Percentiles rank a stretch among this genome's conserved stretches.
phyloP scores from a whole-genome alignment of 129 eudicot species.

The Lonicera japonica region DNA sequence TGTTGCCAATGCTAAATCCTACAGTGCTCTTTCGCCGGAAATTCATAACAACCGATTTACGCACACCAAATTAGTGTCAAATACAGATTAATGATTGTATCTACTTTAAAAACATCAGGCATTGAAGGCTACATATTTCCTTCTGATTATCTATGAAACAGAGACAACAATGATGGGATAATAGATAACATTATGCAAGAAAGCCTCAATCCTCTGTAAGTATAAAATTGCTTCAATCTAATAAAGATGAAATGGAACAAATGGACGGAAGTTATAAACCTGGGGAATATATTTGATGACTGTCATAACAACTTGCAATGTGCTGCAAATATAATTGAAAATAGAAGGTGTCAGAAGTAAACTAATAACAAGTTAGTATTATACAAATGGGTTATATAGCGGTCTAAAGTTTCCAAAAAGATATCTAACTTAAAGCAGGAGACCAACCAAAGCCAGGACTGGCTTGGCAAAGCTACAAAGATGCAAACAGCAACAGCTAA shows the following conservation, averaged over 20 bases:
- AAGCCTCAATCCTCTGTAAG: neutral
- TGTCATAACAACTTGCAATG: conserved; percentile 83
- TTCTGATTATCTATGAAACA: too few relatives aligned
- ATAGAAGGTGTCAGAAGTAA: conserved; percentile 1
- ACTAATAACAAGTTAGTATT: neutral
- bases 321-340: conserved; percentile 47
- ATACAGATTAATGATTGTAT: neutral
- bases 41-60: conserved; percentile 63
- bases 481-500: conserved; percentile 61
- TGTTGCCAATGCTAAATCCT: conserved; percentile 94
- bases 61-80: neutral
- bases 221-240: neutral
- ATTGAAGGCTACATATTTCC: neutral
- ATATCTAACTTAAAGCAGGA: conserved; percentile 79
- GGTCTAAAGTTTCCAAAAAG: neutral
- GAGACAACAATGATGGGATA: neutral
- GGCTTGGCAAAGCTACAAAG: conserved; percentile 64
- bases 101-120: neutral
- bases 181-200: neutral
- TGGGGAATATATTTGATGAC: conserved; percentile 92
- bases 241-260: neutral
- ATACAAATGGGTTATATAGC: too few relatives aligned
- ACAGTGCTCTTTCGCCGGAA: conserved; percentile 73
- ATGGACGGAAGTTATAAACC: conserved; percentile 21
- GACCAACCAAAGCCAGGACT: conserved; percentile 89